Evolutionary conservation across 2,329 filamentous ascomycete species (phyloP).

Genomic region (Xylariaceae sp.): DNA sequence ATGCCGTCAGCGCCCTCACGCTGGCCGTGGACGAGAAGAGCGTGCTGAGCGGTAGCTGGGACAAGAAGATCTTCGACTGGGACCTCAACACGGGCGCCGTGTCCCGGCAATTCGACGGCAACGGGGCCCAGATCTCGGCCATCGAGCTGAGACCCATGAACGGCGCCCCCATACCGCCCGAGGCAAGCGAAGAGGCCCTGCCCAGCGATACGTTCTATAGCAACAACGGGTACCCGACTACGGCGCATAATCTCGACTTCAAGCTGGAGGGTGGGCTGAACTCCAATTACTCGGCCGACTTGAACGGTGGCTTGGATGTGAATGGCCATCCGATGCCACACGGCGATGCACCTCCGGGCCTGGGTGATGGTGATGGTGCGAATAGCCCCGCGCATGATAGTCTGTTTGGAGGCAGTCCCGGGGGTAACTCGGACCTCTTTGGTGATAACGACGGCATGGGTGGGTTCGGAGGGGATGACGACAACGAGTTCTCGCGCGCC

Average conservation of each 20-base stretch:
- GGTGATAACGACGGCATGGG: constrained; percentile 65
- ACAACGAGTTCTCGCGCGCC: constrained; percentile 72
- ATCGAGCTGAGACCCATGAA: constrained; percentile 80
- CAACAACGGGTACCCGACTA: constrained; percentile 61
- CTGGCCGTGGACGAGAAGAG: constrained; percentile 80
- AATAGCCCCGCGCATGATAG: constrained; percentile 70
- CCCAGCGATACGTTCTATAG: constrained; percentile 66
- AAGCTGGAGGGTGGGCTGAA: constrained; percentile 34
- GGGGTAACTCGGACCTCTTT: constrained; percentile 71
- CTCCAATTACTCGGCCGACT: constrained; percentile 26
- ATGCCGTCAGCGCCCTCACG: constrained; percentile 82
- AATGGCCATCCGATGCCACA: constrained; percentile 30
- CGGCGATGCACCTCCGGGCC: constrained; percentile 33
- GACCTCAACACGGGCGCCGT: constrained; percentile 81
- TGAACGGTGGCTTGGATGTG: constrained; percentile 30
- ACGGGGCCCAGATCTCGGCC: constrained; percentile 77
- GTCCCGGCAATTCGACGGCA: constrained; percentile 70
- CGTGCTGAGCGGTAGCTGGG: constrained; percentile 90
- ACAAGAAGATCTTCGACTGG: constrained; percentile 92
- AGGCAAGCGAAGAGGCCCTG: constrained; percentile 53
- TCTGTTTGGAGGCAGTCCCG: constrained; percentile 72
- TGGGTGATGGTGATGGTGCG: constrained; percentile 58
- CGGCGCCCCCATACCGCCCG: constrained; percentile 67
- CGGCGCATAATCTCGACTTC: constrained; percentile 46
- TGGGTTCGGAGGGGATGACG: constrained; percentile 75